phyloP scores from a whole-genome alignment of 2,329 filamentous ascomycete genomes.

The Botrytis fragariae region DNA sequence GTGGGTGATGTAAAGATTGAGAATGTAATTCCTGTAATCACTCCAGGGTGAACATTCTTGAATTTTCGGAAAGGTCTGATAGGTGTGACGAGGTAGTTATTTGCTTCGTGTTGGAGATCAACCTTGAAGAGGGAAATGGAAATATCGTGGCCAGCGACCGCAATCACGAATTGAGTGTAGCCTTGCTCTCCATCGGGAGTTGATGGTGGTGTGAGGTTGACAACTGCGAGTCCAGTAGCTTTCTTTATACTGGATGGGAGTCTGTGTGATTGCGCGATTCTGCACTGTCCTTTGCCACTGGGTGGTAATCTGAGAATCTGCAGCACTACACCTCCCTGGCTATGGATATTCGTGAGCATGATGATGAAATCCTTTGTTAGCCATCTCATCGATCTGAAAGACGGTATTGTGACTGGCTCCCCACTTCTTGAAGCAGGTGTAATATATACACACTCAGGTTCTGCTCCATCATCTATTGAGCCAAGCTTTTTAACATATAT shows the following conservation, averaged over 20 bases:
- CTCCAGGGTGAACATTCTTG: slow-evolving; percentile 53
- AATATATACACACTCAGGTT: slow-evolving; percentile 55
- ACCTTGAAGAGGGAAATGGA: slow-evolving; percentile 77
- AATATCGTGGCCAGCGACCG: slow-evolving; percentile 75
- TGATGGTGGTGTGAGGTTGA: slow-evolving; percentile 59
- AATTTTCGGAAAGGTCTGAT: slow-evolving; percentile 54
- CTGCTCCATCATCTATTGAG: slow-evolving; percentile 43
- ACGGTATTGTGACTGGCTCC: slow-evolving; percentile 45
- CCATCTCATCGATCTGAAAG: slow-evolving; percentile 59
- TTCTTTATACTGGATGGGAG: slow-evolving; percentile 69
- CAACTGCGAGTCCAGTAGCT: slow-evolving; percentile 75
- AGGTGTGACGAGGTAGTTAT: slow-evolving; percentile 50
- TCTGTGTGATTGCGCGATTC: slow-evolving; percentile 51
- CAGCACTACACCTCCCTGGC: slow-evolving; percentile 55
- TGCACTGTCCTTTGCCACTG: slow-evolving; percentile 41
- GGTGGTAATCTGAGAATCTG: slow-evolving; percentile 50
- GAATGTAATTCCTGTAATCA: slow-evolving; percentile 59
- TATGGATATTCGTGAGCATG: slow-evolving; percentile 57
- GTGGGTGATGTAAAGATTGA: slow-evolving; percentile 43
- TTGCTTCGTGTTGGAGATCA: slow-evolving; percentile 56
- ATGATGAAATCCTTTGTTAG: slow-evolving; percentile 57
- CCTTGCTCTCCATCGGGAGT: slow-evolving; percentile 50
- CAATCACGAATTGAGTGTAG: slow-evolving; percentile 75
- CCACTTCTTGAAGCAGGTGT: slow-evolving; percentile 49
- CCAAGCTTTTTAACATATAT: slow-evolving; percentile 55